phyloP scores from a whole-genome alignment of 306 rosid genomes.

The Sicyos baderoa region DNA sequence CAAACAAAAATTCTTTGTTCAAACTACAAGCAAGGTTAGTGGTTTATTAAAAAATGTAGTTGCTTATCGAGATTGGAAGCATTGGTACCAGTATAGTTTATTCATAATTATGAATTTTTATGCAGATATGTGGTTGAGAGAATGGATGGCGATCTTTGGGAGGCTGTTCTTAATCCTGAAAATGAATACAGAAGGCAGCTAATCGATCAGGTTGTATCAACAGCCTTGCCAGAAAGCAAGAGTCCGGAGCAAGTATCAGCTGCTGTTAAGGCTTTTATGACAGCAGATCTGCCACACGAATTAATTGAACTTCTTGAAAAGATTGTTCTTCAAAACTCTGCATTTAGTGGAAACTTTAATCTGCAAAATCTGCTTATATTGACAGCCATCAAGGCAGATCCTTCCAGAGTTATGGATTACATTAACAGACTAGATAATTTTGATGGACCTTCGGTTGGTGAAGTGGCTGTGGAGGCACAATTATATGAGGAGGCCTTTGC shows the following conservation, averaged over 20 bases:
- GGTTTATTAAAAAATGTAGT: slow-evolving; percentile 10
- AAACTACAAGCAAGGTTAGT: slow-evolving; percentile 98
- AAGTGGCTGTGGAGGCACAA: slow-evolving; percentile 91
- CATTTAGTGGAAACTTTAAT: slow-evolving; percentile 97
- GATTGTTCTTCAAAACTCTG: slow-evolving; percentile 98
- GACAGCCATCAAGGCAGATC: slow-evolving; percentile 97
- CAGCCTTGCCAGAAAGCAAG: slow-evolving; percentile 99
- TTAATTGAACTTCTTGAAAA: slow-evolving; percentile 98
- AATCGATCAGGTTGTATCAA: slow-evolving; percentile 94
- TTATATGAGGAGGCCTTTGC: slow-evolving; percentile 87
- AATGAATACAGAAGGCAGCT: slow-evolving; percentile 87
- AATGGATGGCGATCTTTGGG: slow-evolving; percentile 98
- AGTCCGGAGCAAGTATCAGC: slow-evolving; percentile 99
- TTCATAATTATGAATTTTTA: slow-evolving; percentile 15
- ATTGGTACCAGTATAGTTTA: slow-evolving; percentile 18
- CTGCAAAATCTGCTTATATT: slow-evolving; percentile 88
- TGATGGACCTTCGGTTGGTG: slow-evolving; percentile 99
- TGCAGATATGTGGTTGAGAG: slow-evolving; percentile 97
- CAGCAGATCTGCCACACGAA: slow-evolving; percentile 97
- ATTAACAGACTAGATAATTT: slow-evolving; percentile 88
- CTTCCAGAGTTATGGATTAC: slow-evolving; percentile 98
- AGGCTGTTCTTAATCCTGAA: slow-evolving; percentile 76
- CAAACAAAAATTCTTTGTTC: slow-evolving; percentile 90
- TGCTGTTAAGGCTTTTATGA: slow-evolving; percentile 98
- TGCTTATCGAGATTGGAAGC: background rate